These are phyloP conservation scores for Trametes cinnabarina DNA, from an alignment of 768 basidiomycete genomes.

Conservation along the genomic window DNA sequence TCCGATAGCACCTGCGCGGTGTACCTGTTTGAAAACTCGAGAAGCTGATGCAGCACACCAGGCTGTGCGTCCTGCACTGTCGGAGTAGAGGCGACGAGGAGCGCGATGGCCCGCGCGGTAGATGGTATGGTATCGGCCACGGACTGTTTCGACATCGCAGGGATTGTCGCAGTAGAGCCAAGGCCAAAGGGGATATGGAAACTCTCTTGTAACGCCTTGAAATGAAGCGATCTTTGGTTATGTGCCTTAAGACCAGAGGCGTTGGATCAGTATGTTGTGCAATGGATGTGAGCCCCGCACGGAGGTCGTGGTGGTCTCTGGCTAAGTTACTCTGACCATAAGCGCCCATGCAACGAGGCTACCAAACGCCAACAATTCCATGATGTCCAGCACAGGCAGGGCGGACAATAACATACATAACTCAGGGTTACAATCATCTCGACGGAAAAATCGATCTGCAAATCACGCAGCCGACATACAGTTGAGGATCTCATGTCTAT, in stretches of 20 bases:
- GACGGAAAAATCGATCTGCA: too few species aligned
- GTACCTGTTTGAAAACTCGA: slow-evolving; percentile 85
- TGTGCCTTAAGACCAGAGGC: too few species aligned
- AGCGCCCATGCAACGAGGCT: slow-evolving; percentile 3
- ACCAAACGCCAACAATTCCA: neutral
- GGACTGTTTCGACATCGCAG: slow-evolving; percentile 41
- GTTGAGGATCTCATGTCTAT: neutral
- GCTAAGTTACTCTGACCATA: neutral
- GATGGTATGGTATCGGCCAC: slow-evolving; percentile 70
- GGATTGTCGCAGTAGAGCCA: neutral
- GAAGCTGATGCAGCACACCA: slow-evolving; percentile 79
- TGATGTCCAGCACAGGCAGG: too few species aligned
- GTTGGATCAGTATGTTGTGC: too few species aligned
- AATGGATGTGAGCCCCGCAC: too few species aligned
- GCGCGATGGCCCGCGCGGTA: slow-evolving; percentile 81
- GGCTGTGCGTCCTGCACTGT: slow-evolving; percentile 85
- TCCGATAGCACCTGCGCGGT: slow-evolving; percentile 81
- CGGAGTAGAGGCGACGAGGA: slow-evolving; percentile 79
- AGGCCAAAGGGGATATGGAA: neutral
- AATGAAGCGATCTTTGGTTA: too few species aligned
- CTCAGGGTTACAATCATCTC: too few species aligned
- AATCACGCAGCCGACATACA: neutral
- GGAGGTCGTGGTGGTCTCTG: neutral
- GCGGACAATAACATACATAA: too few species aligned
- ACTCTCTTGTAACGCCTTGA: too few species aligned